Evolutionary conservation across 257 asterid species (phyloP).

Genomic region (Gentiana straminea): DNA sequence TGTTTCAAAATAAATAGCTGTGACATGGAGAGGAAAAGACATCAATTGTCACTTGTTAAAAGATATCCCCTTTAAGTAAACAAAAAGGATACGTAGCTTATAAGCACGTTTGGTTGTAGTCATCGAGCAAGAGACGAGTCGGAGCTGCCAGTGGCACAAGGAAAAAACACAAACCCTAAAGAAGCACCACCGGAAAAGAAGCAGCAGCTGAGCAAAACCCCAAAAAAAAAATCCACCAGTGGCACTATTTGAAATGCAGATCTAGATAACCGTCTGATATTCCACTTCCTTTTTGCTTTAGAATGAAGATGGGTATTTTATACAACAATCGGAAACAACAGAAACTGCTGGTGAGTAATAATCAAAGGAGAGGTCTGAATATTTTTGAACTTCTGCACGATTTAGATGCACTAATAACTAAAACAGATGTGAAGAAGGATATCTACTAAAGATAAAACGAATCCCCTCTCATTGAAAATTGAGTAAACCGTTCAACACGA

Average conservation of each 20-base stretch:
- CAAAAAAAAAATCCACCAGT: background rate
- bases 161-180: too few relatives aligned
- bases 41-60: background rate
- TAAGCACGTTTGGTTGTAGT: constrained; percentile 93
- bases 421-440: too few relatives aligned
- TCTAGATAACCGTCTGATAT: background rate
- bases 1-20: background rate
- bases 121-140: constrained; percentile 8
- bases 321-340: too few relatives aligned
- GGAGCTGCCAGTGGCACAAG: background rate
- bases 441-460: too few relatives aligned
- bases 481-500: too few relatives aligned
- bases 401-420: too few relatives aligned
- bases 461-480: too few relatives aligned
- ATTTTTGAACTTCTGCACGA: too few relatives aligned
- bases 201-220: background rate
- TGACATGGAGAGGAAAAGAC: background rate
- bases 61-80: background rate
- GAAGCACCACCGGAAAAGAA: background rate
- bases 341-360: too few relatives aligned
- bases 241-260: constrained; percentile 6
- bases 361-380: too few relatives aligned
- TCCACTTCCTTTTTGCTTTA: too few relatives aligned
- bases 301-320: too few relatives aligned
- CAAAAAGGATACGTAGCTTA: constrained; percentile 92